Evolutionary conservation across 2,329 filamentous ascomycete species (phyloP), one percentile per base, ranked within the genome.

Genomic region (Aspergillus sp.): DNA sequence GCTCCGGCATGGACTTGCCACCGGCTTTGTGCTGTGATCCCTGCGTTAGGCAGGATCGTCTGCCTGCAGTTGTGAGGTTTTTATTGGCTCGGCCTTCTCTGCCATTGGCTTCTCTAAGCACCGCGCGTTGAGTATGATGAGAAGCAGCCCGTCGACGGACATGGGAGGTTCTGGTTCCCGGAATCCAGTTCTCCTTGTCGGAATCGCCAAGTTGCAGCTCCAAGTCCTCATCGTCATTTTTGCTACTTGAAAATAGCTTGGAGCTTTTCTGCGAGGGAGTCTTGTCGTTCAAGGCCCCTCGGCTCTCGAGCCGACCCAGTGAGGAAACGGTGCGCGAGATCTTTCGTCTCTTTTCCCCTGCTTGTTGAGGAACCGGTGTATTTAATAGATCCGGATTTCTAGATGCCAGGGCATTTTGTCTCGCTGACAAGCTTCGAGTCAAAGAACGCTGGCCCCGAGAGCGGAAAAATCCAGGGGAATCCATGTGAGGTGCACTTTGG

Each of bases 171-270:
- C 65, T 64, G 19, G 71, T 74, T 4, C 73, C 73, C 2, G 78
- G 78, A 33, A 77, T 67, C 80, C 89, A 94, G 61, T 97, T 97
- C 70, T 97, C 91, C 69, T 97, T 97, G 64, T 97, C 91, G 1
- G 89, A 95, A 58, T 95, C 90, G 39, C 81, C 74, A 64, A 69
- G 79, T 11, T 79, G 61, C 56, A 72, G 55, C 65, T 72, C 65
- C 32, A 65, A 38, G 56, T 74, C 59, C 56, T 64, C 51, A 47
- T 54, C 58, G 59, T 60, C 46, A 49, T 60, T 51, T 56, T 65
- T 63, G 46, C 49, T 39, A 39, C 51, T 45, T 27, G 26, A 27
- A 32, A 46, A 46, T 28, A 51, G 41, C 27, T 63, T 59, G 2
- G 51, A 55, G 11, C 45, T 43, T 37, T 57, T 68, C 43, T 43